Evolutionary conservation across 352 stramenopile species (phyloP), one percentile per base, ranked within the genome.

Genomic region (Phytopythium aichiense): DNA sequence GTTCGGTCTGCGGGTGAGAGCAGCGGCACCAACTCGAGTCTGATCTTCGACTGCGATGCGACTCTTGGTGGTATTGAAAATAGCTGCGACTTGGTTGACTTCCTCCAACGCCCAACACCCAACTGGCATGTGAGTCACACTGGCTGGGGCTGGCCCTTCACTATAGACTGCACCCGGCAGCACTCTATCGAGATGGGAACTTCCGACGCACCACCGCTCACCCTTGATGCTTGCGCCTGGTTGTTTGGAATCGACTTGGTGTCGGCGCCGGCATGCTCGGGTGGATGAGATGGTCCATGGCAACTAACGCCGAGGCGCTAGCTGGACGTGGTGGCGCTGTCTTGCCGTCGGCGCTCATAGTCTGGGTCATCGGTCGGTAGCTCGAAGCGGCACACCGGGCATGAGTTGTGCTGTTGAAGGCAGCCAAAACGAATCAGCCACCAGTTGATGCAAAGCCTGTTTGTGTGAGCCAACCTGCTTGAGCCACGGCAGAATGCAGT

Each of bases 401-500:
- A 95, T 62, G 87, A 95, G 51, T 95, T 95, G 71, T 95, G 87
- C 76, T 94, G 69, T 18, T 15, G 15, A 20, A 20, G 23, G 4
- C 8, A 18, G 5, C 3, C 23, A 35, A 12, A 18, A 6, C 55
- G 43, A 55, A 23, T 28, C 7, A 50, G n/a, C 46, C 13, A 18
- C 22, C 30, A 13, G 40, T 6, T 13, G 4, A 56, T 51, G 6
- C n/a, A 54, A 38, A 20, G 40, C 35, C 20, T 50, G 56, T 25
- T 7, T 8, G 16, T 4, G 20, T 22, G 13, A 35, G 28, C 42
- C 0, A 22, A 80, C 74, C 65, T 80, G 77, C 61, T 92, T 89
- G 42, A 95, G 74, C 87, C 87, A 95, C 45, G 87, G 87, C 46
- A 91, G 69, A 55, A 95, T 95, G 65, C 87, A 95, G 54, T 95